Percentiles rank a stretch among this genome's conserved stretches.
Conservation (phyloP, 805 yeast genomes). For the Sugiyamaella valdiviana region DNA sequence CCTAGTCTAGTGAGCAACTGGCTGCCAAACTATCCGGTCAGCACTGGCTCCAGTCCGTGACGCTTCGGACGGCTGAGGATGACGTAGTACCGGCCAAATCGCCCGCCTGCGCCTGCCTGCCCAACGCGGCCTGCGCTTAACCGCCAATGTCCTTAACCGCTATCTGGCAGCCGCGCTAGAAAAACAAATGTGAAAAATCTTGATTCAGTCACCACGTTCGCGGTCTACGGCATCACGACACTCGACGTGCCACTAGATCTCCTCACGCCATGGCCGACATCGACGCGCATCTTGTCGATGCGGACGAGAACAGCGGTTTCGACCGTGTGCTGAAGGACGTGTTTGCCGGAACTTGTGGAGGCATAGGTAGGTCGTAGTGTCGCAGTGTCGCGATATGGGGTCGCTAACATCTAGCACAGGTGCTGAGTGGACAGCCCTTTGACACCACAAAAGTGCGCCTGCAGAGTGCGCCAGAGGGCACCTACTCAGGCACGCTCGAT, state of each 20-base stretch:
- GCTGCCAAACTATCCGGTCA: too few relatives aligned
- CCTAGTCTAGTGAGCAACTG: too few relatives aligned
- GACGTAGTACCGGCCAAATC: too few relatives aligned
- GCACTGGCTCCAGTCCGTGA: too few relatives aligned
- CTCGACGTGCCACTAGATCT: background rate
- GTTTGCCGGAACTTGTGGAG: conserved; percentile 90
- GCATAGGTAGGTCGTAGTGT: conserved; percentile 45
- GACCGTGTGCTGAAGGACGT: conserved; percentile 63
- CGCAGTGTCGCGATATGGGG: background rate
- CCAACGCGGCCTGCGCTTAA: too few relatives aligned
- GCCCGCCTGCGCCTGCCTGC: too few relatives aligned
- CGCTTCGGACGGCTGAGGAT: too few relatives aligned
- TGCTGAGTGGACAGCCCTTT: conserved; percentile 91
- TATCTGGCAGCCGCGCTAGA: too few relatives aligned
- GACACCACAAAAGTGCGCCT: conserved; percentile 91
- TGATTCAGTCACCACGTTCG: too few relatives aligned
- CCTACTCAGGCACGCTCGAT: conserved; percentile 65
- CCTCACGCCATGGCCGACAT: conserved; percentile 20
- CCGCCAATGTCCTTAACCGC: too few relatives aligned
- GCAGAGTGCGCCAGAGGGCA: conserved; percentile 79
- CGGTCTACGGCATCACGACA: too few relatives aligned
- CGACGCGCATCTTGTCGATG: conserved; percentile 22
- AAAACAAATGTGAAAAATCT: too few relatives aligned
- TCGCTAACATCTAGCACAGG: conserved; percentile 56
- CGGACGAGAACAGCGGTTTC: conserved; percentile 19